phyloP scores from a whole-genome alignment of 495 filamentous ascomycete species.

The Aspergillus mulundensis region DNA sequence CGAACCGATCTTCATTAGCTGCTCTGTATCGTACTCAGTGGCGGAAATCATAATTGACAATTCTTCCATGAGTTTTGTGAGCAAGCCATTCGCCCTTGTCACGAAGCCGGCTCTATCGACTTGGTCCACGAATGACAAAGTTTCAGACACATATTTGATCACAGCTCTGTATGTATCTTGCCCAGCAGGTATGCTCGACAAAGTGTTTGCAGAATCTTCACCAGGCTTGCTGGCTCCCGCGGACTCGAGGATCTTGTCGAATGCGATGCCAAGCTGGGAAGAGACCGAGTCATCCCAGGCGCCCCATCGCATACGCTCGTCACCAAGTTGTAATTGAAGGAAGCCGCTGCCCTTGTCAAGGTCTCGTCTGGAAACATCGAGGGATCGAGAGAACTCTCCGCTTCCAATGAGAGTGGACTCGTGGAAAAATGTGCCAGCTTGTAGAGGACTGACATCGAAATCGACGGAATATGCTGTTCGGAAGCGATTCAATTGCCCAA shows the following conservation, averaged over 20 bases:
- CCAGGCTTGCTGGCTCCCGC: constrained; percentile 17
- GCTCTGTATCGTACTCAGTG: constrained; percentile 15
- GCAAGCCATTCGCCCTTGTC: constrained; percentile 27
- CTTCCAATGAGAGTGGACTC: constrained; percentile 71
- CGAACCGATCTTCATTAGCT: constrained; percentile 23
- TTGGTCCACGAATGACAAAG: constrained; percentile 50
- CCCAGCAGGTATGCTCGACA: not conserved
- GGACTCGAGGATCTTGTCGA: constrained; percentile 47
- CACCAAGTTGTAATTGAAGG: constrained; percentile 41
- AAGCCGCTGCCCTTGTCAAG: constrained; percentile 30
- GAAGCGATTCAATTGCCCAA: constrained; percentile 48
- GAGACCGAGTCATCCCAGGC: constrained; percentile 66
- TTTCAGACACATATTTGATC: constrained; percentile 46
- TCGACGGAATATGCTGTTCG: constrained; percentile 60
- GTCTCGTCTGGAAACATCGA: constrained; percentile 31
- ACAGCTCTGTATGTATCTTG: constrained; percentile 29
- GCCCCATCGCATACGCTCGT: constrained; percentile 57
- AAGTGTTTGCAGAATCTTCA: not conserved
- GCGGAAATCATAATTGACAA: constrained; percentile 22
- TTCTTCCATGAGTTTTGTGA: constrained; percentile 26
- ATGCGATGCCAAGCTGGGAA: constrained; percentile 59
- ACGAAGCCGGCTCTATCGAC: constrained; percentile 42
- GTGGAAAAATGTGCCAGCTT: constrained; percentile 69
- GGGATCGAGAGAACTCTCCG: constrained; percentile 56
- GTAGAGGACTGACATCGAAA: constrained; percentile 69